Conservation (phyloP, 805 yeast species). For the Yarrowia keelungensis region DNA sequence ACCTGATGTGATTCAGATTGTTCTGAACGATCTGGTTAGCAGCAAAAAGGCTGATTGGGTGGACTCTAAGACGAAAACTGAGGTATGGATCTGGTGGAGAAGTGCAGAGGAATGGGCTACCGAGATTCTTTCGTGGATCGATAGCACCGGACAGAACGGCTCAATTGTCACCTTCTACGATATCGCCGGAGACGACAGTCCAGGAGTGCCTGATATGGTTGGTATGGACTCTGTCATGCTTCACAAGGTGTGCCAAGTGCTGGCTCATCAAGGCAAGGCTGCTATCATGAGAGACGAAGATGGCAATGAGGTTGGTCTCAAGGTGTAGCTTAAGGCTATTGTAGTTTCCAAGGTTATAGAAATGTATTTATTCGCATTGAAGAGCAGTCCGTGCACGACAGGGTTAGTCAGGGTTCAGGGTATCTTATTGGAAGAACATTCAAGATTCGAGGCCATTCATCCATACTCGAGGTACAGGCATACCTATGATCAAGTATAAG, state of each 20-base stretch:
- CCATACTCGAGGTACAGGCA: too few species aligned
- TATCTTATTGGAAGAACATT: too few species aligned
- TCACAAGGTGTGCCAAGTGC: conserved; percentile 59
- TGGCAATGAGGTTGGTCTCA: conserved; percentile 73
- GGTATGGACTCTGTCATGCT: conserved; percentile 67
- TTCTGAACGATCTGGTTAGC: conserved; percentile 64
- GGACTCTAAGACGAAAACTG: conserved; percentile 46
- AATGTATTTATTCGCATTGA: conserved; percentile 16
- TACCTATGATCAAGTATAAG: too few species aligned
- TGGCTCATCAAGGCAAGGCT: conserved; percentile 75
- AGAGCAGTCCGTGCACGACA: too few species aligned
- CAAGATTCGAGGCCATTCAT: too few species aligned
- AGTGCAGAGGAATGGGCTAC: conserved; percentile 73
- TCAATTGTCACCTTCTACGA: conserved; percentile 84
- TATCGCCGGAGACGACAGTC: conserved; percentile 65
- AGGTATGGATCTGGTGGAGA: conserved; percentile 67
- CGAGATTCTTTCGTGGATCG: conserved; percentile 70
- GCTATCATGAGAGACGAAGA: conserved; percentile 72
- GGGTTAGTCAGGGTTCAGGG: too few species aligned
- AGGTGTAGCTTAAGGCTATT: conserved; percentile 48
- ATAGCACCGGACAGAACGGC: conserved; percentile 77
- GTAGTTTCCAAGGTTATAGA: neutral
- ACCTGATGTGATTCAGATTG: conserved; percentile 60
- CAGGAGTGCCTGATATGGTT: conserved; percentile 62
- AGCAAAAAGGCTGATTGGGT: conserved; percentile 65